Evolutionary conservation across 2,329 filamentous ascomycete genomes (phyloP).

Genomic region (Diaporthe batatas): DNA sequence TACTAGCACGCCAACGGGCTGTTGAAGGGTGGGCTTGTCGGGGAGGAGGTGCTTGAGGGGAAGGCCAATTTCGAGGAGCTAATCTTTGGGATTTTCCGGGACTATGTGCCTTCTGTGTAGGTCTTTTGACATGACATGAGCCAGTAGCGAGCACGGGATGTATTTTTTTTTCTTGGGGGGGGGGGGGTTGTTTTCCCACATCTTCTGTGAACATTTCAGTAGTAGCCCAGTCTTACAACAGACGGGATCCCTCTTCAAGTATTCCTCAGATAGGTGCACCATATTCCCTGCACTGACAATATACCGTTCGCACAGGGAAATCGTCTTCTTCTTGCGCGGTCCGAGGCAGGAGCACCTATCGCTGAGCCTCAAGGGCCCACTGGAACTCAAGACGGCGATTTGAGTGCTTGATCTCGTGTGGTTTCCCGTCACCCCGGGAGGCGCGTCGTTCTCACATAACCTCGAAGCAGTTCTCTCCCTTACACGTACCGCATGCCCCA

Average conservation of each 20-base stretch:
- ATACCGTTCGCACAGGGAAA: background rate
- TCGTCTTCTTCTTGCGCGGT: background rate
- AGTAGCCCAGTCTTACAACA: background rate
- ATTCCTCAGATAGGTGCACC: background rate
- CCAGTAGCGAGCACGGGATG: too few species aligned
- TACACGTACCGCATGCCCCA: too few species aligned
- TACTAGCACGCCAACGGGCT: background rate
- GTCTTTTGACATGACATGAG: background rate
- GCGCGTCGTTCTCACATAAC: too few species aligned
- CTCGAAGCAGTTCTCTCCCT: too few species aligned
- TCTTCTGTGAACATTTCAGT: background rate
- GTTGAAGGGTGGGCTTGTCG: background rate
- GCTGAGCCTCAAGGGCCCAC: too few species aligned
- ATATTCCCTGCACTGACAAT: background rate
- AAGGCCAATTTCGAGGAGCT: slow-evolving; percentile 2
- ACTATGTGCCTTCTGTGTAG: background rate
- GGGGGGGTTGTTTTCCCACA: too few species aligned
- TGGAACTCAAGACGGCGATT: too few species aligned
- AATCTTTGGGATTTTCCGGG: background rate
- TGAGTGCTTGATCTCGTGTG: too few species aligned
- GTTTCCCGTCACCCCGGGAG: too few species aligned
- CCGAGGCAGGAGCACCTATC: too few species aligned
- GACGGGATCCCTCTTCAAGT: too few species aligned
- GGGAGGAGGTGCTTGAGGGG: background rate
- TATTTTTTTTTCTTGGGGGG: too few species aligned